A percentile compares a stretch with the other conserved stretches of the same genome.
These are phyloP conservation scores for Rhynchospora tenuis DNA, from an alignment of 176 grass and related monocot genomes.

Conservation along the genomic window DNA sequence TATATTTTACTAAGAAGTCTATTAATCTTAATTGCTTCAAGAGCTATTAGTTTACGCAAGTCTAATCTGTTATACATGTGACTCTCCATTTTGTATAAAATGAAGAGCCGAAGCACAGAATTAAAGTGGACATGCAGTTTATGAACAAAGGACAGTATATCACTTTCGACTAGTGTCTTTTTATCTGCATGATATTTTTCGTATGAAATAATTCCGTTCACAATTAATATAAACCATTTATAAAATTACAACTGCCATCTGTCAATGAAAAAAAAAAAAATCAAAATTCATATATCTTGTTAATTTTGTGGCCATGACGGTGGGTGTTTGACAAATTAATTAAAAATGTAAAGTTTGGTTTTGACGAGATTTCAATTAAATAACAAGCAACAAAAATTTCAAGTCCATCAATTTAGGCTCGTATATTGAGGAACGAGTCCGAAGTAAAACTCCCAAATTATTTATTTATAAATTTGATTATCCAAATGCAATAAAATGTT, in stretches of 20 bases:
- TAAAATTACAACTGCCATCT: background rate
- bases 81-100: background rate
- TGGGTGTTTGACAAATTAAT: background rate
- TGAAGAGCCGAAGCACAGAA: background rate
- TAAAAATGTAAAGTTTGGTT: too few relatives aligned
- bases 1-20: too few relatives aligned
- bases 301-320: background rate
- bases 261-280: background rate
- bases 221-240: background rate
- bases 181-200: background rate
- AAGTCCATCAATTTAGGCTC: too few relatives aligned
- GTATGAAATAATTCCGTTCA: background rate
- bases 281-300: background rate
- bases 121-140: background rate
- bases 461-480: too few relatives aligned
- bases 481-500: too few relatives aligned
- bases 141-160: background rate
- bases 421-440: too few relatives aligned
- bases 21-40: too few relatives aligned
- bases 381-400: too few relatives aligned
- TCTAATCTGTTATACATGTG: background rate
- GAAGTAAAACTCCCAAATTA: too few relatives aligned
- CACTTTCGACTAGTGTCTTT: background rate
- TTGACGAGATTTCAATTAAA: too few relatives aligned
- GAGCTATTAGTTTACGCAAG: too few relatives aligned